Conservation (phyloP, 2,329 filamentous ascomycete species). For the Cryphonectria japonica region DNA sequence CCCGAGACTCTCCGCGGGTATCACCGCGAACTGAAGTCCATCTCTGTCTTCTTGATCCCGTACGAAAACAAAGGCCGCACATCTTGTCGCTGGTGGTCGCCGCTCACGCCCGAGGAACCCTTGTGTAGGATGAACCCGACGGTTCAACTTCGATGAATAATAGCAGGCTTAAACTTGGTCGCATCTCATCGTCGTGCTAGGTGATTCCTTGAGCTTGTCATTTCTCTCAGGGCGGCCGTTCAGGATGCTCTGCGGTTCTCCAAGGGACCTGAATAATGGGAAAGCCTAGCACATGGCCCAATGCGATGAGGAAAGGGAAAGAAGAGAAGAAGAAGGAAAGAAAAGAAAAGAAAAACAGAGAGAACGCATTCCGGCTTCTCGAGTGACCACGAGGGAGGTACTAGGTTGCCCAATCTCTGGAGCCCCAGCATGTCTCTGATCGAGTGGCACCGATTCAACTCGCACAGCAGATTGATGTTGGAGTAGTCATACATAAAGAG, state of each 20-base stretch:
- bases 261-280: neutral
- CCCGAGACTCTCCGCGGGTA: neutral
- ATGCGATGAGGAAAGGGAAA: neutral
- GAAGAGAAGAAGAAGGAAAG: neutral
- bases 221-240: neutral
- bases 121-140: neutral
- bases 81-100: neutral
- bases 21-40: neutral
- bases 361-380: neutral
- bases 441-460: conserved; percentile 21
- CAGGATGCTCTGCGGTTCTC: neutral
- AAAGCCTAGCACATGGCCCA: neutral
- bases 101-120: neutral
- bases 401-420: neutral
- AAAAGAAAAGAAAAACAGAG: too few species aligned
- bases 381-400: neutral
- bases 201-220: neutral
- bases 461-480: conserved; percentile 12
- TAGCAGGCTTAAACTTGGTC: neutral
- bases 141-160: neutral
- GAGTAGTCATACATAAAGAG: neutral
- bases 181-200: neutral
- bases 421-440: conserved; percentile 23
- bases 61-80: neutral
- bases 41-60: neutral